Evolutionary conservation across 2,329 filamentous ascomycete genomes (phyloP), one percentile per base, ranked within the genome.

Genomic region (Pezicula neosporulosa): DNA sequence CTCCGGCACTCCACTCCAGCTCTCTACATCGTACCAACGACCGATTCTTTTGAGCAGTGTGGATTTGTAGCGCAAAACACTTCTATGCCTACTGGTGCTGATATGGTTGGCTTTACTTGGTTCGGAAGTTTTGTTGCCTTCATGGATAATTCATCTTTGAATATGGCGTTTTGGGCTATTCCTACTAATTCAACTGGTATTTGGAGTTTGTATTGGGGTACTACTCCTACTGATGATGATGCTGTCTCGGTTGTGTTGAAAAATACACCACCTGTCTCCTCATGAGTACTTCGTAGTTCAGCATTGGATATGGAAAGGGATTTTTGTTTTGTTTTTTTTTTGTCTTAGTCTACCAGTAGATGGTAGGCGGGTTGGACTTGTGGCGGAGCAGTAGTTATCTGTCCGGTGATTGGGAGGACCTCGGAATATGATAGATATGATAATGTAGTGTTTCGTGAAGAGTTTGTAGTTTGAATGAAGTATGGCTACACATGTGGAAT

Each of bases 71-170:
- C 51, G 27, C 54, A 48, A n/a, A 60, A 56, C 39, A 48, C 48
- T n/a, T 48, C 53, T 5, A 42, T 59, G 4, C 55, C 61, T 5
- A 42, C 41, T 12, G 62, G 57, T 21, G 57, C 51, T n/a, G 57
- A 60, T 3, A 60, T 54, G 3, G 55, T 53, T 6, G 63, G 64
- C 4, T 69, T 71, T 48, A 50, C 57, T 7, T 59, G 66, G 42
- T 69, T 67, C 48, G 67, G 66, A 12, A 63, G 52, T 13, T 56
- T 43, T 24, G 66, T 65, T 10, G 68, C 64, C 47, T 66, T 58
- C 41, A 52, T 51, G 3, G 53, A 41, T 16, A 49, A 52, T 8
- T 56, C 57, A 1, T 51, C 58, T 18, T 58, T 59, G 37, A 41
- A 62, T 43, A 48, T 63, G 47, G 50, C 51, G 43, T 65, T 64